phyloP scores from a whole-genome alignment of 805 yeast genomes.

The Ogataea pignaliae region DNA sequence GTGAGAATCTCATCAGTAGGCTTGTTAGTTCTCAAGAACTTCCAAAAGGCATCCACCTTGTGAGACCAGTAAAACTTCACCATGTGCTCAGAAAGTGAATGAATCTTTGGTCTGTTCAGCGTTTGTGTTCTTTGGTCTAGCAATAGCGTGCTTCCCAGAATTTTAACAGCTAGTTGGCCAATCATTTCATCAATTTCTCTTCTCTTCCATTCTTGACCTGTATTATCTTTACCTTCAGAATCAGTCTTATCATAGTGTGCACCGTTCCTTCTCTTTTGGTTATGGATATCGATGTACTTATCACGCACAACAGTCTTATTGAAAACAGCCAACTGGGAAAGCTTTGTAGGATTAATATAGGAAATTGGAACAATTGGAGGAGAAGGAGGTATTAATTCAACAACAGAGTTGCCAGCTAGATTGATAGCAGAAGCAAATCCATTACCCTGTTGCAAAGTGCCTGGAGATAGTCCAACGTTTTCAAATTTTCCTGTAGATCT shows the following conservation, averaged over 20 bases:
- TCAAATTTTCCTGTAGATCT: too few relatives aligned
- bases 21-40: slow-evolving; percentile 16
- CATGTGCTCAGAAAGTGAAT: slow-evolving; percentile 27
- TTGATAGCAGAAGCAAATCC: too few relatives aligned
- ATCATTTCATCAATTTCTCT: slow-evolving; percentile 17
- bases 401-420: too few relatives aligned
- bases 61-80: slow-evolving; percentile 28
- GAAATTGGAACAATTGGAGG: slow-evolving; percentile 13
- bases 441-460: too few relatives aligned
- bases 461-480: too few relatives aligned
- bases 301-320: slow-evolving; percentile 21
- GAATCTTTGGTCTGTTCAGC: slow-evolving; percentile 18
- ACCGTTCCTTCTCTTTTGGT: too few relatives aligned
- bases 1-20: background rate
- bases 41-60: slow-evolving; percentile 19
- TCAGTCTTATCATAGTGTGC: too few relatives aligned
- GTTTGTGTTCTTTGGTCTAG: slow-evolving; percentile 4
- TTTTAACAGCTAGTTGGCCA: slow-evolving; percentile 18
- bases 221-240: background rate
- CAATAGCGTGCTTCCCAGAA: slow-evolving; percentile 7
- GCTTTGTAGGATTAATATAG: slow-evolving; percentile 24
- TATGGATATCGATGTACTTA: slow-evolving; percentile 1
- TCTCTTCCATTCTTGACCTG: background rate
- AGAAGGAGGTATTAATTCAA: too few relatives aligned
- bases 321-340: slow-evolving; percentile 25